Evolutionary conservation across 2,329 filamentous ascomycete genomes (phyloP), one percentile per base, ranked within the genome.

Genomic region (Orbilia blumenaviensis): DNA sequence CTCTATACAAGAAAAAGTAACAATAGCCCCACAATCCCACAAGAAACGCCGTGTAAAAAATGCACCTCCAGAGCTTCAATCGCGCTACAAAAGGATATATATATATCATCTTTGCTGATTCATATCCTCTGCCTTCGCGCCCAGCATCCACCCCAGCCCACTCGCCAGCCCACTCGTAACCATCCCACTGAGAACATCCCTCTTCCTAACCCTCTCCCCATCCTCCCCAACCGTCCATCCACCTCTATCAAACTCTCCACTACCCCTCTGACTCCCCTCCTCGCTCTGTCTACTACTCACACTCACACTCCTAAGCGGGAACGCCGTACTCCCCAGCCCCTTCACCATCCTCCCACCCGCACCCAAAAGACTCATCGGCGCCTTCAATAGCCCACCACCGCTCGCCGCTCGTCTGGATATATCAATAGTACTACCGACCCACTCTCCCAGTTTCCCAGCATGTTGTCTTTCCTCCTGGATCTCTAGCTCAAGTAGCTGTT

Each of bases 181-280:
- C 36, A 86, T 89, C 74, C 90, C 89, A 78, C 88, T 85, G 42
- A 91, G 80, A 82, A 91, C 90, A 81, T 94, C 92, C 79, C 92
- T 86, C 84, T 90, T 94, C 79, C 92, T 87, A 38, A 88, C 85
- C 68, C 85, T 83, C 72, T 85, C 82, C 56, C 80, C 78, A 42
- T 81, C 77, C 54, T 78, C 80, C 81, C 77, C 38, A 80, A 80
- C 74, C 78, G 27, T 69, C 71, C 21, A 66, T 78, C 68, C 67
- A 78, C 21, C 48, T 64, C 60, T 58, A 58, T 42, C 64, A 66
- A 76, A 77, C 76, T 78, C 77, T 78, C 80, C 60, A 63, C 66
- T 52, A 27, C 67, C 69, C 38, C 78, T 78, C 18, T 83, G 74
- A 78, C 83, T 80, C 62, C 82, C 81, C 78, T 81, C 29, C 84